phyloP scores from a whole-genome alignment of 1,284 basidiomycete genomes.

The Moesziomyces antarcticus region DNA sequence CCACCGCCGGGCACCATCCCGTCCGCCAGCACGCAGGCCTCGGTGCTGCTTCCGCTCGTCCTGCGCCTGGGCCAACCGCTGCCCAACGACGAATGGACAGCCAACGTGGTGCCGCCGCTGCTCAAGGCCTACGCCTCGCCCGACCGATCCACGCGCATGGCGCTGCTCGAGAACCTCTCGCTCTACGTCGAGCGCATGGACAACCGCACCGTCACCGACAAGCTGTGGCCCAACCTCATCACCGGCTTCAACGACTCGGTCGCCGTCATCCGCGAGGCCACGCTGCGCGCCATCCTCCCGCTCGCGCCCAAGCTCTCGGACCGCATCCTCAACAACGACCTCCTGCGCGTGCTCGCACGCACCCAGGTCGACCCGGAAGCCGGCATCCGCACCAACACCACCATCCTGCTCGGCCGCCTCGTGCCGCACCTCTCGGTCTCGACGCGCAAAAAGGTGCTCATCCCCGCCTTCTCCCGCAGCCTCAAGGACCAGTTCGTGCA shows the following conservation, averaged over 20 bases:
- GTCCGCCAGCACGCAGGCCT: constrained; percentile 43
- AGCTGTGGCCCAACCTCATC: constrained; percentile 93
- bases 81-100: constrained; percentile 52
- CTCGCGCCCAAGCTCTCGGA: constrained; percentile 84
- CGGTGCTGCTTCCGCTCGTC: constrained; percentile 59
- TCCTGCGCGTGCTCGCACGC: constrained; percentile 89
- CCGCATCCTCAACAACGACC: constrained; percentile 94
- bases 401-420: constrained; percentile 91
- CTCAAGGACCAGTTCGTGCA: constrained; percentile 93
- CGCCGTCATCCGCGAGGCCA: constrained; percentile 91
- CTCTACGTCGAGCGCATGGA: constrained; percentile 89
- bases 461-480: constrained; percentile 91
- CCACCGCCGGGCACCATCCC: constrained; percentile 47
- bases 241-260: constrained; percentile 95
- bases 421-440: constrained; percentile 85
- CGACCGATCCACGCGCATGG: constrained; percentile 93
- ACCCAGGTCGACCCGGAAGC: constrained; percentile 92
- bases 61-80: constrained; percentile 55
- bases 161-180: constrained; percentile 83
- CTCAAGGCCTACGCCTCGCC: constrained; percentile 56
- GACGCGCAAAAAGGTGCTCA: constrained; percentile 93
- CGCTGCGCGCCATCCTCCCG: constrained; percentile 85
- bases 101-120: constrained; percentile 47
- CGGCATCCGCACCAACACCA: constrained; percentile 96
- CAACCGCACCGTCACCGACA: constrained; percentile 82